A percentile compares a stretch with the other conserved stretches of the same genome.
phyloP scores from a whole-genome alignment of 2,329 filamentous ascomycete genomes.

The Pseudopithomyces maydicus region DNA sequence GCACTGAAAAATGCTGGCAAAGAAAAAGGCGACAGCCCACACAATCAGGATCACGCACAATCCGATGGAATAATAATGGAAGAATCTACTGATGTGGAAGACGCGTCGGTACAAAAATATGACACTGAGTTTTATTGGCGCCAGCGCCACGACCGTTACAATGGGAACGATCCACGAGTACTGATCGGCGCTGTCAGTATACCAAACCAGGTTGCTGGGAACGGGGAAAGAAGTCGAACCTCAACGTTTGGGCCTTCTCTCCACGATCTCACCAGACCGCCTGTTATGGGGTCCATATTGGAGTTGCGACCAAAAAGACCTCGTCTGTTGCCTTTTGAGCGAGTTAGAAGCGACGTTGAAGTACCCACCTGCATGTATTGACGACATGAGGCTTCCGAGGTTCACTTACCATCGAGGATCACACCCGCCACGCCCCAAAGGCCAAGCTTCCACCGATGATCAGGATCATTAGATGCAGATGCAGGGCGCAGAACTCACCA shows the following conservation, averaged over 20 bases:
- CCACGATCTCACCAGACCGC: not conserved
- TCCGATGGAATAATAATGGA: slow-evolving; percentile 8
- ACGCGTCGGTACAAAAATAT: slow-evolving; percentile 10
- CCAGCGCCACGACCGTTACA: slow-evolving; percentile 8
- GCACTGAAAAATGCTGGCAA: slow-evolving; percentile 10
- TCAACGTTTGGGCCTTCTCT: slow-evolving; percentile 8
- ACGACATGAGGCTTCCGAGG: not conserved
- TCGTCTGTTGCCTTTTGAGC: not conserved
- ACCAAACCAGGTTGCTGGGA: not conserved
- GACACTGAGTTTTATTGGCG: slow-evolving; percentile 12
- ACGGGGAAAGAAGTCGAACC: not conserved
- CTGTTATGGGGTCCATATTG: slow-evolving; percentile 5
- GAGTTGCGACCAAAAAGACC: slow-evolving; percentile 4
- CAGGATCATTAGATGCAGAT: not conserved
- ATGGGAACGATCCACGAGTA: slow-evolving; percentile 11
- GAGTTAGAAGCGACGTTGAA: not conserved
- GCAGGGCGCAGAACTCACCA: not conserved
- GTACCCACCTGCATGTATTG: too few species aligned
- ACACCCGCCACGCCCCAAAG: slow-evolving; percentile 8
- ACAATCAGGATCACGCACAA: not conserved
- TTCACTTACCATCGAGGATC: slow-evolving; percentile 3
- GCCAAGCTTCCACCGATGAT: slow-evolving; percentile 1
- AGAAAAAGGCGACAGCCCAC: slow-evolving; percentile 7
- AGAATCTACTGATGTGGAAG: slow-evolving; percentile 9
- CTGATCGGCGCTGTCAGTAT: not conserved